phyloP scores from a whole-genome alignment of 2,329 filamentous ascomycete species.

The Emmonsia crescens region DNA sequence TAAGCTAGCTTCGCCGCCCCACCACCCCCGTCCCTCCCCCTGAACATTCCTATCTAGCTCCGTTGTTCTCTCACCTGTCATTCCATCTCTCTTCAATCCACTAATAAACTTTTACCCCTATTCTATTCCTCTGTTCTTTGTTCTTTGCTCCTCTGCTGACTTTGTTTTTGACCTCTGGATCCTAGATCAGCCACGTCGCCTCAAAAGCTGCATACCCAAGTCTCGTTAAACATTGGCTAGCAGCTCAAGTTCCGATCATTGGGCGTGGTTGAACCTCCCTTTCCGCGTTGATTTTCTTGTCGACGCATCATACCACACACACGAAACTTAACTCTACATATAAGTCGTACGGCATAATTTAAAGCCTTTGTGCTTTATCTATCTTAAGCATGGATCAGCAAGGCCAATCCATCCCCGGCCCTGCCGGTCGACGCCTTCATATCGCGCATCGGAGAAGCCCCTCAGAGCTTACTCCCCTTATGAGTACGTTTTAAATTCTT shows the following conservation, averaged over 20 bases:
- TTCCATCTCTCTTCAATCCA: background rate
- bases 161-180: background rate
- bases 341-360: background rate
- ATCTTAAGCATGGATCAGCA: constrained; percentile 17
- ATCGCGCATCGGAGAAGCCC: constrained; percentile 90
- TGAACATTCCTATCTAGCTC: background rate
- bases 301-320: background rate
- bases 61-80: background rate
- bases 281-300: constrained; percentile 3
- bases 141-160: too few species aligned
- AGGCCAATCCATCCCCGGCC: constrained; percentile 47
- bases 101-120: background rate
- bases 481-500: constrained; percentile 61
- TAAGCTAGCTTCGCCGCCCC: background rate
- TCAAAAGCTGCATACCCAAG: background rate
- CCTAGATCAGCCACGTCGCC: constrained; percentile 2
- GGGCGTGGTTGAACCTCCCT: background rate
- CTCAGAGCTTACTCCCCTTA: constrained; percentile 83
- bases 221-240: background rate
- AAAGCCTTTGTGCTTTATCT: constrained; percentile 1
- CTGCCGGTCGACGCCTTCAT: constrained; percentile 72
- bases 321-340: background rate
- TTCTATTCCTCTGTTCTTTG: background rate
- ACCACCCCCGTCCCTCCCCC: background rate
- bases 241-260: background rate